phyloP scores from a whole-genome alignment of 2,329 filamentous ascomycete genomes.

The Aureobasidium sp. region DNA sequence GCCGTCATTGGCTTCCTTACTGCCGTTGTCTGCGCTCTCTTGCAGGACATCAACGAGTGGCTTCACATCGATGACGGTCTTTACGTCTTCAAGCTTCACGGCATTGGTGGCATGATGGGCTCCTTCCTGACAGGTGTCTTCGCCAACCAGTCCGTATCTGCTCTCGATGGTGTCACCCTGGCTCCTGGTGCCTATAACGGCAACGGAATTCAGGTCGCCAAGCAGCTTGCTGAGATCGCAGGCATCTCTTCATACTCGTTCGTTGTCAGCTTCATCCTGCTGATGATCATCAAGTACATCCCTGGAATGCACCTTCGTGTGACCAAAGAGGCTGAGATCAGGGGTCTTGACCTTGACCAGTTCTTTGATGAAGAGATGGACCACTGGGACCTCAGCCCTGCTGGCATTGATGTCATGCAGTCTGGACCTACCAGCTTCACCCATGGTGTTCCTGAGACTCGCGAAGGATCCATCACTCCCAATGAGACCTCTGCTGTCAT shows the following conservation, averaged over 20 bases:
- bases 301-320: slow-evolving; percentile 50
- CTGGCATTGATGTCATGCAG: slow-evolving; percentile 14
- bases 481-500: not conserved
- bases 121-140: slow-evolving; percentile 54
- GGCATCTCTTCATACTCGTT: slow-evolving; percentile 50
- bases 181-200: slow-evolving; percentile 48
- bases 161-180: slow-evolving; percentile 45
- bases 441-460: slow-evolving; percentile 3
- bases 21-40: slow-evolving; percentile 43
- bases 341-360: slow-evolving; percentile 49
- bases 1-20: slow-evolving; percentile 52
- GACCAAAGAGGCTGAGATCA: slow-evolving; percentile 48
- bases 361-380: slow-evolving; percentile 52
- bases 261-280: slow-evolving; percentile 44
- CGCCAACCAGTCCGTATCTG: slow-evolving; percentile 41
- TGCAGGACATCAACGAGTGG: slow-evolving; percentile 48
- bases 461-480: not conserved
- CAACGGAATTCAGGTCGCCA: slow-evolving; percentile 48
- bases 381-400: slow-evolving; percentile 24
- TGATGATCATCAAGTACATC: slow-evolving; percentile 48
- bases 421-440: not conserved
- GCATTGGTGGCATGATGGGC: slow-evolving; percentile 51
- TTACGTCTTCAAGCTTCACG: slow-evolving; percentile 55
- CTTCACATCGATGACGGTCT: slow-evolving; percentile 51
- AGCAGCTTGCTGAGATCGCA: slow-evolving; percentile 50